Conservation (phyloP, 1,284 basidiomycete species). For the Apiotrichum gamsii region DNA sequence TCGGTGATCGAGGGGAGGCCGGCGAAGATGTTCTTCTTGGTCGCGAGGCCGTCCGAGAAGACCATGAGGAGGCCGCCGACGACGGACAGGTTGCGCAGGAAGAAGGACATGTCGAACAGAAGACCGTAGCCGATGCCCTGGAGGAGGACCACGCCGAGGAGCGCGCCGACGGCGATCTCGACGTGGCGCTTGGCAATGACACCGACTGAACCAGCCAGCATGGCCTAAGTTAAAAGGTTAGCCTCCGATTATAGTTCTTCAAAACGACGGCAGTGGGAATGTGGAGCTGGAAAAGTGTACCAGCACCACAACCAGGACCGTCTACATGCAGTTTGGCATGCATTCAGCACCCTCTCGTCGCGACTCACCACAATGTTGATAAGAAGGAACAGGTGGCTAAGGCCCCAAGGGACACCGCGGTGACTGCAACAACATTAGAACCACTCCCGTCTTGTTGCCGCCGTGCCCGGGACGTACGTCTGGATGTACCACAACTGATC, state of each 20-base stretch:
- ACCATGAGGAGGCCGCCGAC: conserved; percentile 95
- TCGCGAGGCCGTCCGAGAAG: conserved; percentile 88
- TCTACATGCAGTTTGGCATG: too few species aligned
- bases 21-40: conserved; percentile 81
- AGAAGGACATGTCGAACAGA: conserved; percentile 98
- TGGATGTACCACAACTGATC: conserved; percentile 97
- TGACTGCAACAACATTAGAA: too few species aligned
- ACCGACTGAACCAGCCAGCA: conserved; percentile 79
- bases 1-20: conserved; percentile 86
- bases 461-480: conserved; percentile 55
- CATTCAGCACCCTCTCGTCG: too few species aligned
- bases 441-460: too few species aligned
- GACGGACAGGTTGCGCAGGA: conserved; percentile 90
- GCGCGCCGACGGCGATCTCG: conserved; percentile 80
- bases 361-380: conserved; percentile 81
- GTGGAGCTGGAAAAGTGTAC: conserved; percentile 90
- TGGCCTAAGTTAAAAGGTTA: conserved; percentile 57
- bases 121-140: conserved; percentile 94
- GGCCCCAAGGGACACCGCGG: conserved; percentile 87
- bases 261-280: conserved; percentile 85
- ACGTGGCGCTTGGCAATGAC: conserved; percentile 84
- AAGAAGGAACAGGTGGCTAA: conserved; percentile 87
- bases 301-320: conserved; percentile 88
- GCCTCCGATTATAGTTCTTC: conserved; percentile 46
- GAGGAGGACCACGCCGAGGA: conserved; percentile 83